Evolutionary conservation across 176 grass and related monocot species (phyloP).

Genomic region (Oryza nivara): DNA sequence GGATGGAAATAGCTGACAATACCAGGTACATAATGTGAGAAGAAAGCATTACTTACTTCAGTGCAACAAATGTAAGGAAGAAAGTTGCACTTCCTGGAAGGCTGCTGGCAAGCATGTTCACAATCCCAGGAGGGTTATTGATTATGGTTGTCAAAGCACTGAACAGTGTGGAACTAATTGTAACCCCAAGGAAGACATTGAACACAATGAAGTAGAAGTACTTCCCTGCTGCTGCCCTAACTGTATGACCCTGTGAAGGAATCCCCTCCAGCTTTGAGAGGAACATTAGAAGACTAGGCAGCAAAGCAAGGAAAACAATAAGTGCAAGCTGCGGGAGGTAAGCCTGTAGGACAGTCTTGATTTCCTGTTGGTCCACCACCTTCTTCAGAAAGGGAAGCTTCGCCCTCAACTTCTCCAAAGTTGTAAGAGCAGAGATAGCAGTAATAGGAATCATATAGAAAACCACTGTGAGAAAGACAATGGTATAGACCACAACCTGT

Average conservation of each 20-base stretch:
- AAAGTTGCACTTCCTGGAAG: slow-evolving; percentile 88
- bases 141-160: slow-evolving; percentile 44
- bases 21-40: neutral
- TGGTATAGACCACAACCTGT: slow-evolving; percentile 53
- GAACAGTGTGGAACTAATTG: slow-evolving; percentile 57
- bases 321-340: slow-evolving; percentile 86
- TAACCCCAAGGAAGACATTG: slow-evolving; percentile 82
- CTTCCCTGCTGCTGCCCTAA: slow-evolving; percentile 78
- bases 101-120: slow-evolving; percentile 46
- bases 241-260: slow-evolving; percentile 59
- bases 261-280: slow-evolving; percentile 88
- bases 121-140: slow-evolving; percentile 19
- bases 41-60: slow-evolving; percentile 81
- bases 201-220: slow-evolving; percentile 93
- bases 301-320: slow-evolving; percentile 84
- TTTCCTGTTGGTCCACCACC: slow-evolving; percentile 46
- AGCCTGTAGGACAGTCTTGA: slow-evolving; percentile 81
- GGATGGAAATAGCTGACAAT: neutral
- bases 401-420: slow-evolving; percentile 62
- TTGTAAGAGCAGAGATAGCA: slow-evolving; percentile 80
- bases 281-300: slow-evolving; percentile 74
- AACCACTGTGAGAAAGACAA: slow-evolving; percentile 77
- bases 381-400: slow-evolving; percentile 80
- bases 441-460: slow-evolving; percentile 80
- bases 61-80: slow-evolving; percentile 84